phyloP scores from a whole-genome alignment of 805 yeast species.

The Wickerhamiella occidentalis region DNA sequence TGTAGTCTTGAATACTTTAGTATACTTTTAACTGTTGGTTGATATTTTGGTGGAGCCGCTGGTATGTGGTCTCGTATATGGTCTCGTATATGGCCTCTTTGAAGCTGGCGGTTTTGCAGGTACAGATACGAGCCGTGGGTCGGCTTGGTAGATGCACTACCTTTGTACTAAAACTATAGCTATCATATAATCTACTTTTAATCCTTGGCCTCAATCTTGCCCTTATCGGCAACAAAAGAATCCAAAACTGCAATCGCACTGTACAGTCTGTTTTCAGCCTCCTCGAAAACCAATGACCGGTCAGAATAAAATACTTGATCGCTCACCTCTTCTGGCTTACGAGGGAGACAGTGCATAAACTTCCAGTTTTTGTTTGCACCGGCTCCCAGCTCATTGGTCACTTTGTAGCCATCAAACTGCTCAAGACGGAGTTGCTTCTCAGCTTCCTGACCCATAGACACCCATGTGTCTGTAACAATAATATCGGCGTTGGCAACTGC shows the following conservation, averaged over 20 bases:
- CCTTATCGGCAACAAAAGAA: conserved; percentile 76
- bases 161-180: no score
- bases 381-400: conserved; percentile 50
- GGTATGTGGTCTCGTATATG: no score
- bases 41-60: no score
- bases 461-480: conserved; percentile 91
- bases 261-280: conserved; percentile 91
- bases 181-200: background rate
- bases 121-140: no score
- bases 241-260: conserved; percentile 94
- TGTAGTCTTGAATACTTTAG: no score
- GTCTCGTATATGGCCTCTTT: no score
- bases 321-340: conserved; percentile 86
- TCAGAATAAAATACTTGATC: conserved; percentile 86
- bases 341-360: conserved; percentile 96
- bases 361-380: conserved; percentile 57
- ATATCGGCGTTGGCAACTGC: conserved; percentile 70
- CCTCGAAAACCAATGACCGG: conserved; percentile 77
- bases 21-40: no score
- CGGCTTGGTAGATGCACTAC: no score
- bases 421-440: conserved; percentile 59
- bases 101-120: no score
- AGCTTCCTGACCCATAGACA: conserved; percentile 94
- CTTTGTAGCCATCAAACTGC: conserved; percentile 81
- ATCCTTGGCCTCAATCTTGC: conserved; percentile 28